Evolutionary conservation across 1,284 basidiomycete genomes (phyloP), one percentile per base, ranked within the genome.

Genomic region (Naganishia liquefaciens): DNA sequence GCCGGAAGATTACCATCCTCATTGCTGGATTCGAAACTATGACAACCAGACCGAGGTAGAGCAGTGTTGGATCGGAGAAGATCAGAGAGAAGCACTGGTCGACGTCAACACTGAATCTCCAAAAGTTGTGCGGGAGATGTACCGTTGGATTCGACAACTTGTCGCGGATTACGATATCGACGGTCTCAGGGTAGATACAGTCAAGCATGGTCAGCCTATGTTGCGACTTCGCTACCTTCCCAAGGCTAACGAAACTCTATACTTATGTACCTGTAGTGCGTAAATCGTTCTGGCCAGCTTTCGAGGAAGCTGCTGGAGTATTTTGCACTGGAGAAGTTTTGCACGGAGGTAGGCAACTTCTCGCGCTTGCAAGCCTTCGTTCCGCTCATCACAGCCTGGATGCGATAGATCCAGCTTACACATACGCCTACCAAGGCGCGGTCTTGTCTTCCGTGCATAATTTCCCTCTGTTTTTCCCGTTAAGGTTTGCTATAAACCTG

Each of bases 391-490:
- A 37, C 9, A 37, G 33, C 19, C 28, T 3, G 4, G 19, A 21
- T 54, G 42, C 25, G 15, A 0, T 53, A 78, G 78, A 79, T 63
- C 76, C 77, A 0, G 62, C 66, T 19, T 78, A 75, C 58, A 70
- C 77, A 1, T 72, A 71, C 1, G 70, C 71, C 17, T 79, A 79
- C 58, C 77, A 79, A 64, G 68, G 70, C 65, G 74, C 82, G 60
- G 77, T 80, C 39, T 74, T 86, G 50, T 79, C 81, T 63, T 80
- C 82, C 19, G 76, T 84, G 28, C 77, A 86, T 44, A 83, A 86
- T 71, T 86, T 83, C 69, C 83, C 84, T 1, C 79, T 80, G 46
- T 85, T 82, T 72, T 82, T 77, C 68, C 81, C 81, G 25, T 71
- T 85, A 19, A 74, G 76, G 63, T 71, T 75, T 27, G 21, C 30